Evolutionary conservation across 1,139 yeast genomes (phyloP).

Genomic region (Kurtzmaniella quercitrusa): DNA sequence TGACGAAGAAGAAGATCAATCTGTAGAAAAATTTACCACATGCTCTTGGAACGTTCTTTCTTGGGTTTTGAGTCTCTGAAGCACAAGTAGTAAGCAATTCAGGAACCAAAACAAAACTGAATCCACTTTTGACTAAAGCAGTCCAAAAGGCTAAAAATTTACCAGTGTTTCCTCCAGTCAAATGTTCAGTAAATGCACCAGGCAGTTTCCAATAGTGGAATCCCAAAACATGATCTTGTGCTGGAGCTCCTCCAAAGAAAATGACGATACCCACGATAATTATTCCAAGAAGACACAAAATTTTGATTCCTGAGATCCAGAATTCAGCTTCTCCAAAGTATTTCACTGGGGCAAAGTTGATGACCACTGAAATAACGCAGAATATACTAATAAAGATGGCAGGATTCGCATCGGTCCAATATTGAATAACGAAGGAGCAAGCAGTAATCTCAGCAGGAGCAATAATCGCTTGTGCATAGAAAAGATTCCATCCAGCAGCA

Average conservation of each 20-base stretch:
- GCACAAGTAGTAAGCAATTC: constrained; percentile 43
- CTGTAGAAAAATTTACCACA: constrained; percentile 31
- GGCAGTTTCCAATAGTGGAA: constrained; percentile 64
- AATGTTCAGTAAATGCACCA: constrained; percentile 50
- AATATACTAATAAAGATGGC: constrained; percentile 11
- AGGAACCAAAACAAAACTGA: constrained; percentile 43
- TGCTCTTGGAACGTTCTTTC: constrained; percentile 34
- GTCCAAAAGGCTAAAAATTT: constrained; percentile 43
- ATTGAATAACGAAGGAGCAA: constrained; percentile 35
- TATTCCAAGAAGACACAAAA: constrained; percentile 51
- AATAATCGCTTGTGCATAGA: constrained; percentile 34
- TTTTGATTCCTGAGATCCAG: constrained; percentile 58
- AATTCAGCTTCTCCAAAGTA: constrained; percentile 68
- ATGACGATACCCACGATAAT: constrained; percentile 45
- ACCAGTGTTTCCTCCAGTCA: constrained; percentile 51
- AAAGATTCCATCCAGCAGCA: constrained; percentile 36
- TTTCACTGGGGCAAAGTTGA: constrained; percentile 61
- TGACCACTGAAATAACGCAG: constrained; percentile 13
- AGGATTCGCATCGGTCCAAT: constrained; percentile 35
- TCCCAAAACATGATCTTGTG: constrained; percentile 52
- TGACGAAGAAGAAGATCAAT: constrained; percentile 33
- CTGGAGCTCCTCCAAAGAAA: constrained; percentile 57
- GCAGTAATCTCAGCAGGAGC: constrained; percentile 38
- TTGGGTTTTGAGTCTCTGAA: constrained; percentile 34
- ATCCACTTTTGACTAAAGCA: constrained; percentile 41